A percentile compares a stretch with the other conserved stretches of the same genome.
Evolutionary conservation across 2,329 filamentous ascomycete genomes (phyloP).

Genomic region (Phaeosphaeriaceae sp.): DNA sequence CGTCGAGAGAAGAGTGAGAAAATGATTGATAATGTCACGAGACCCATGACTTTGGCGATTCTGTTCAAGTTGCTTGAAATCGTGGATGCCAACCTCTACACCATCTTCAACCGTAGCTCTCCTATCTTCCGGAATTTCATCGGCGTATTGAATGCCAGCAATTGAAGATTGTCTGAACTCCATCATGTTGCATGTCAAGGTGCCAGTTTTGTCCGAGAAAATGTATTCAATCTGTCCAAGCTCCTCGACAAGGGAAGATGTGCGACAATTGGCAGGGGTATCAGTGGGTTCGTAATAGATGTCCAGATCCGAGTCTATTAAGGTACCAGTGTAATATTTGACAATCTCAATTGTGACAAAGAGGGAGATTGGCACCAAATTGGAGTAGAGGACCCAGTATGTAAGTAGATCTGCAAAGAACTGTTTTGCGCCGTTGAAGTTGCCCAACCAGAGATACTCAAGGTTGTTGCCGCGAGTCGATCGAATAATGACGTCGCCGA

Average conservation of each 20-base stretch:
- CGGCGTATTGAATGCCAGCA: constrained; percentile 90
- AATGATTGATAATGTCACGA: constrained; percentile 76
- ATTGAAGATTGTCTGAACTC: constrained; percentile 97
- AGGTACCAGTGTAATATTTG: constrained; percentile 96
- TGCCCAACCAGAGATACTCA: constrained; percentile 70
- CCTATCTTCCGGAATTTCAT: constrained; percentile 89
- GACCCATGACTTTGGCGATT: constrained; percentile 70
- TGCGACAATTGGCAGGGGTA: constrained; percentile 93
- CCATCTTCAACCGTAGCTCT: constrained; percentile 80
- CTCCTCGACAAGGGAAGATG: constrained; percentile 95
- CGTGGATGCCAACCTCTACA: constrained; percentile 78
- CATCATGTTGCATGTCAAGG: constrained; percentile 98
- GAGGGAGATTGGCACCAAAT: constrained; percentile 93
- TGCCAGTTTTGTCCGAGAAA: constrained; percentile 97
- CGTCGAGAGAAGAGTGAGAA: constrained; percentile 82
- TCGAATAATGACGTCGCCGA: constrained; percentile 85
- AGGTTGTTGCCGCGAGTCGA: constrained; percentile 67
- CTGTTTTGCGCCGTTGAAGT: constrained; percentile 71
- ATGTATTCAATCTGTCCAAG: constrained; percentile 98
- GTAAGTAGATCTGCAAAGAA: constrained; percentile 96
- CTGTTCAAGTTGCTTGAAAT: constrained; percentile 76
- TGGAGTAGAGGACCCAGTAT: constrained; percentile 98
- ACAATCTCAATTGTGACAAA: constrained; percentile 98
- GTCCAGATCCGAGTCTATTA: constrained; percentile 96
- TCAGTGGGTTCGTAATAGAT: constrained; percentile 97